Evolutionary conservation across 2,329 filamentous ascomycete genomes (phyloP), one percentile per base, ranked within the genome.

Genomic region (Ophiostoma quercus): DNA sequence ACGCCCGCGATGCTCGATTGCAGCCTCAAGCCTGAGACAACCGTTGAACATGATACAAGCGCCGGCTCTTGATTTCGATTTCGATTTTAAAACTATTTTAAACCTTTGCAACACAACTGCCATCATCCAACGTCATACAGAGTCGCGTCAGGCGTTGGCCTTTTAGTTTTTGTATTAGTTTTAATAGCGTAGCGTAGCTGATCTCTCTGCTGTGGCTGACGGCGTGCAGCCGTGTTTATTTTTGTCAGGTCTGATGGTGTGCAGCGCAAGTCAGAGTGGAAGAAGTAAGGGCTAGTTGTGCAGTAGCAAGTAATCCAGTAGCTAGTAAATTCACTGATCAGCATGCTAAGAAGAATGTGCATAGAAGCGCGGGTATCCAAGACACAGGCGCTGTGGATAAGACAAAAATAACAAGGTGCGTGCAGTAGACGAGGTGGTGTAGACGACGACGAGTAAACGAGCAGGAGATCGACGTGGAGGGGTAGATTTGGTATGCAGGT

Each of bases 141-240:
- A 47, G 43, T 47, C 43, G 43, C 43, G 43, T n/a, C 43, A 16
- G 19, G 43, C 6, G 16, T 47, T n/a, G 43, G 43, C 43, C n/a
- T 29, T 29, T 29, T 29, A 29, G 43, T 47, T 2, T 47, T 3
- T 47, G 14, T 19, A 47, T 34, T 34, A 5, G 34, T 34, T 34
- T 34, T 34, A 5, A 8, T 34, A 34, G 34, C 34, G 34, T 34
- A 34, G 34, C 34, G 4, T 57, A 25, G n/a, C 51, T 57, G n/a
- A 57, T 57, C 22, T 57, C 22, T 57, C 34, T 34, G 34, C 51
- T 62, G 57, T 62, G 57, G 57, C 57, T 62, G 57, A 62, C 57
- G 57, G 25, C 54, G 32, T 60, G 25, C 25, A 62, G 57, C 57
- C 57, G 57, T 62, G 57, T 62, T 62, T 62, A 62, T 62, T 62